These are phyloP conservation scores for Boletus sp. DNA, from an alignment of 768 basidiomycete species.

Conservation along the genomic window DNA sequence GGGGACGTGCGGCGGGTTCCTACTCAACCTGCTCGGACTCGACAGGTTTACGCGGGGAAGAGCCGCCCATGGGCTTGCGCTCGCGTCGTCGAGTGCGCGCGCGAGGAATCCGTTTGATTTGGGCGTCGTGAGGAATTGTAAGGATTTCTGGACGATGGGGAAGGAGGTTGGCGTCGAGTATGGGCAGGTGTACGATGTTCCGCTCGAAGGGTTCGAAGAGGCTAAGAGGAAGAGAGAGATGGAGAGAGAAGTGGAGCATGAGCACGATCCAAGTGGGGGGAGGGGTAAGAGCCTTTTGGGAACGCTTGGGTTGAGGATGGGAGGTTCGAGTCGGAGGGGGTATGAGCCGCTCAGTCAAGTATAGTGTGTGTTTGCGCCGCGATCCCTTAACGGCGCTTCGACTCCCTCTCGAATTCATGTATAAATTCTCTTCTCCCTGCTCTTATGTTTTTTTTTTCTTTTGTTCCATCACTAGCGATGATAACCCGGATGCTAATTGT, in stretches of 20 bases:
- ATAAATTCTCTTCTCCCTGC: not conserved
- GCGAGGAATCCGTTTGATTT: constrained; percentile 91
- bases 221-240: constrained; percentile 58
- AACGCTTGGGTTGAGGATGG: constrained; percentile 36
- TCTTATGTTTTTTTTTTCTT: not conserved
- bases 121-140: constrained; percentile 74
- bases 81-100: constrained; percentile 49
- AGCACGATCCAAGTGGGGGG: constrained; percentile 45
- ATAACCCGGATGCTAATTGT: not conserved
- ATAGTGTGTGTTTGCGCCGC: constrained; percentile 7
- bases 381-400: too few species aligned
- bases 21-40: constrained; percentile 88
- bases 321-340: constrained; percentile 33
- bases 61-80: constrained; percentile 81
- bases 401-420: not conserved
- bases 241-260: constrained; percentile 43
- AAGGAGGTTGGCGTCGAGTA: constrained; percentile 88
- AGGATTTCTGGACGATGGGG: constrained; percentile 92
- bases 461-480: not conserved
- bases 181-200: constrained; percentile 84
- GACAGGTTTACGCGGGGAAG: constrained; percentile 92
- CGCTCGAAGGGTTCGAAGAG: constrained; percentile 77
- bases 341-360: constrained; percentile 34
- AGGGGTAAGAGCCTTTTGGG: constrained; percentile 38
- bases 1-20: constrained; percentile 49